phyloP scores from a whole-genome alignment of 129 eudicot species.

The Artemisia argyi region DNA sequence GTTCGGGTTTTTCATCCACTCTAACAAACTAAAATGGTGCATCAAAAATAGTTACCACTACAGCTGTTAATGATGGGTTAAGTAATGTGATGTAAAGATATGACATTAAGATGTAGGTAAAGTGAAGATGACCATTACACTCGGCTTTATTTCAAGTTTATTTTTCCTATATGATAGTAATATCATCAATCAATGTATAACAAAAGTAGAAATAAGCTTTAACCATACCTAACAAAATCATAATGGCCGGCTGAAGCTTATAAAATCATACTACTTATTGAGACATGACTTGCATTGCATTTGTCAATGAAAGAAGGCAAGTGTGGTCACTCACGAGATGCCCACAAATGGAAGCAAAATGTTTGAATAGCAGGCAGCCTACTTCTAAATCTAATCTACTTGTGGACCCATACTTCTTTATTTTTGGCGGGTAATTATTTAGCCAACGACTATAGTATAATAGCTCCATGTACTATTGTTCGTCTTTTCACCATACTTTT shows the following conservation, averaged over 20 bases:
- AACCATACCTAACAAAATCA: not conserved
- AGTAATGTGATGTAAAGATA: too few relatives aligned
- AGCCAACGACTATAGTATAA: too few relatives aligned
- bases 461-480: too few relatives aligned
- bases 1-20: too few relatives aligned
- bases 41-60: too few relatives aligned
- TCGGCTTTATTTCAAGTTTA: too few relatives aligned
- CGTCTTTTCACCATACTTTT: not conserved
- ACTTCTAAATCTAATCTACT: not conserved
- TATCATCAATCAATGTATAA: not conserved
- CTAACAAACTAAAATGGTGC: too few relatives aligned
- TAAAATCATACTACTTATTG: not conserved
- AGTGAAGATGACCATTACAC: too few relatives aligned
- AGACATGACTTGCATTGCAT: slow-evolving; percentile 10
- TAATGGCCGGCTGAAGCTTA: slow-evolving; percentile 13
- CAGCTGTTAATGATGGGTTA: too few relatives aligned
- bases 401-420: not conserved
- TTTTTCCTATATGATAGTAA: not conserved
- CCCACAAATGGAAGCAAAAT: slow-evolving; percentile 11
- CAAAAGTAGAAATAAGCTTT: not conserved
- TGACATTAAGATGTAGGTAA: too few relatives aligned
- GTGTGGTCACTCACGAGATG: slow-evolving; percentile 9
- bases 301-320: slow-evolving; percentile 31
- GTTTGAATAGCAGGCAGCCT: slow-evolving; percentile 16
- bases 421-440: slow-evolving; percentile 23